These are phyloP conservation scores for Brassica balearica DNA, from an alignment of 441 rosid genomes.

Conservation along the genomic window DNA sequence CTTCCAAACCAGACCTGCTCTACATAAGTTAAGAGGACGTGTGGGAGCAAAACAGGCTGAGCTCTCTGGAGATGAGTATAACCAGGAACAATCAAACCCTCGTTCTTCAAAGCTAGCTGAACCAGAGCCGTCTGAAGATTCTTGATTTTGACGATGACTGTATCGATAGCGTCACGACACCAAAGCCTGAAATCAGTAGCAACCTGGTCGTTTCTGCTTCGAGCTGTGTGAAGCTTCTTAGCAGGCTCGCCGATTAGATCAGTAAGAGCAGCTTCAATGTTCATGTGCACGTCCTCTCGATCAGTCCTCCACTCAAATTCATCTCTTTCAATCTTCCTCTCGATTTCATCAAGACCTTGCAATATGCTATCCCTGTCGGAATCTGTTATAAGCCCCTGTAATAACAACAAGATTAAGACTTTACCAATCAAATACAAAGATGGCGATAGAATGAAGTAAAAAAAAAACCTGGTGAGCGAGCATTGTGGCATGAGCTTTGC, in stretches of 20 bases:
- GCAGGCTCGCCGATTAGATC: constrained; percentile 97
- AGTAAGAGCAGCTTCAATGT: constrained; percentile 92
- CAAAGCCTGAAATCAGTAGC: constrained; percentile 89
- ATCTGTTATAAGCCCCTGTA: constrained; percentile 71
- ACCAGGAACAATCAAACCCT: constrained; percentile 83
- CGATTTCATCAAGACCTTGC: constrained; percentile 77
- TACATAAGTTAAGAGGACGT: constrained; percentile 81
- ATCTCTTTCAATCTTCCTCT: constrained; percentile 63
- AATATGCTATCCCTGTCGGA: constrained; percentile 72
- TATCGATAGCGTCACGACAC: constrained; percentile 96
- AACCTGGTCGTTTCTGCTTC: constrained; percentile 94
- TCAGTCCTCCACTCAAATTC: constrained; percentile 94
- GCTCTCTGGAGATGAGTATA: constrained; percentile 96
- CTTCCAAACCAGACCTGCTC: constrained; percentile 70
- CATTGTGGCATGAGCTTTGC: constrained; percentile 97
- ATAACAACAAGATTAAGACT: constrained; percentile 1
- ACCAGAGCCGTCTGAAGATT: constrained; percentile 74
- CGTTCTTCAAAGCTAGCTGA: constrained; percentile 68
- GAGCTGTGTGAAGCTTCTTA: constrained; percentile 93
- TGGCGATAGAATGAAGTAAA: background rate
- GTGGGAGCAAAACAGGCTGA: constrained; percentile 87
- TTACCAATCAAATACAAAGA: background rate
- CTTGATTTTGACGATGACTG: constrained; percentile 50
- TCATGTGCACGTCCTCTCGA: constrained; percentile 98
- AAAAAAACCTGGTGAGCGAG: constrained; percentile 73